These are phyloP conservation scores for Dendrobium catenatum DNA, from an alignment of 106 monocot genomes.

Conservation along the genomic window DNA sequence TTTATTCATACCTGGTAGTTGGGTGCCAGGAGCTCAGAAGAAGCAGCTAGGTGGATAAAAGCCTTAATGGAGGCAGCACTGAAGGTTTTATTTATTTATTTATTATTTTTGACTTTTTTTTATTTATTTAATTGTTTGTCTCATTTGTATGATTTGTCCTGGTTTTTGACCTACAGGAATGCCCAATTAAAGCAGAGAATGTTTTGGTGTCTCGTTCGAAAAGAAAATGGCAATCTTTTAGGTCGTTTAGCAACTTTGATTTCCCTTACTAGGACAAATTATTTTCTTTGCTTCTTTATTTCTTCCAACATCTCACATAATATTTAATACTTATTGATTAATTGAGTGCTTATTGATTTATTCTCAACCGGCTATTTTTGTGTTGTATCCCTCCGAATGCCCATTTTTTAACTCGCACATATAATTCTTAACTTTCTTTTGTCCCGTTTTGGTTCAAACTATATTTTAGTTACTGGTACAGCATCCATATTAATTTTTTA, in stretches of 20 bases:
- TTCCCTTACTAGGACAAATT: background rate
- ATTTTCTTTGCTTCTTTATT: background rate
- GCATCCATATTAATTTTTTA: background rate
- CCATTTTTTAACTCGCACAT: background rate
- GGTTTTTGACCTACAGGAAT: conserved; percentile 31
- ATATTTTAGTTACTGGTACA: background rate
- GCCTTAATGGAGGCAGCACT: conserved; percentile 64
- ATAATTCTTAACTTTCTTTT: background rate
- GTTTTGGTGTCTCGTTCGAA: conserved; percentile 34
- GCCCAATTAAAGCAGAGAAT: conserved; percentile 43
- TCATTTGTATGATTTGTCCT: background rate
- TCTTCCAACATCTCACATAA: background rate
- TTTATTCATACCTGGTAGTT: conserved; percentile 36
- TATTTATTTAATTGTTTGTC: background rate
- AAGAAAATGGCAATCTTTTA: conserved; percentile 65
- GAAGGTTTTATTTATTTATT: conserved; percentile 24
- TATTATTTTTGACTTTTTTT: conserved; percentile 1
- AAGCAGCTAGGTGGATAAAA: conserved; percentile 79
- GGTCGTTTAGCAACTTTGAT: conserved; percentile 24
- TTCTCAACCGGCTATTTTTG: background rate
- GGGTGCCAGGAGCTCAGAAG: conserved; percentile 95
- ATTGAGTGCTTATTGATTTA: background rate
- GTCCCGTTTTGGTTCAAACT: background rate
- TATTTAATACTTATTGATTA: background rate
- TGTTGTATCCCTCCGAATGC: too few relatives aligned